Conservation (phyloP, 164 flowering plant genomes). For the Brasenia schreberi region DNA sequence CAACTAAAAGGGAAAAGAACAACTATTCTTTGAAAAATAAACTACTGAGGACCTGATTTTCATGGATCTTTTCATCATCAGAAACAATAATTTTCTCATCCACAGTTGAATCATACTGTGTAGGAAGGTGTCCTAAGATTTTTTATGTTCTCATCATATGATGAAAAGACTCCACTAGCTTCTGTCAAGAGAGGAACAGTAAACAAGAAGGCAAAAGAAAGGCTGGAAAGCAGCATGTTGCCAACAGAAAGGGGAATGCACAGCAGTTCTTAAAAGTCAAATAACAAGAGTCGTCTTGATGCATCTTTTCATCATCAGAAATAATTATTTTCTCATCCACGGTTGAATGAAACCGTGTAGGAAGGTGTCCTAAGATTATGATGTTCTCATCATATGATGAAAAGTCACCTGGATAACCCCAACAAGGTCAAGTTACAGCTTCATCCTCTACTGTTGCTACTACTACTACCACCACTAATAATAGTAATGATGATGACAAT, state of each 20-base stretch:
- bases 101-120: constrained; percentile 20
- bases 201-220: too few relatives aligned
- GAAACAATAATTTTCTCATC: constrained; percentile 20
- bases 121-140: constrained; percentile 41
- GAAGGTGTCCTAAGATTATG: constrained; percentile 37
- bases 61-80: constrained; percentile 11
- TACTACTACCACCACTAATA: too few relatives aligned
- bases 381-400: constrained; percentile 20
- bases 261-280: too few relatives aligned
- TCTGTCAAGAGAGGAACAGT: too few relatives aligned
- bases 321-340: constrained; percentile 22
- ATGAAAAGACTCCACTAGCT: neutral
- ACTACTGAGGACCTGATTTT: too few relatives aligned
- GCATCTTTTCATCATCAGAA: constrained; percentile 16
- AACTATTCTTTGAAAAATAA: too few relatives aligned
- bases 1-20: too few relatives aligned
- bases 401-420: neutral
- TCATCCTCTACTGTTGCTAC: too few relatives aligned
- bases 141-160: constrained; percentile 19
- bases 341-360: constrained; percentile 18
- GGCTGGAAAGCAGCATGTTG: too few relatives aligned
- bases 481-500: too few relatives aligned
- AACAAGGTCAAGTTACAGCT: neutral
- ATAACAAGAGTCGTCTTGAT: too few relatives aligned
- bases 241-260: too few relatives aligned